Evolutionary conservation across 495 filamentous ascomycete genomes (phyloP).

Genomic region (Thermochaetoides thermophila): DNA sequence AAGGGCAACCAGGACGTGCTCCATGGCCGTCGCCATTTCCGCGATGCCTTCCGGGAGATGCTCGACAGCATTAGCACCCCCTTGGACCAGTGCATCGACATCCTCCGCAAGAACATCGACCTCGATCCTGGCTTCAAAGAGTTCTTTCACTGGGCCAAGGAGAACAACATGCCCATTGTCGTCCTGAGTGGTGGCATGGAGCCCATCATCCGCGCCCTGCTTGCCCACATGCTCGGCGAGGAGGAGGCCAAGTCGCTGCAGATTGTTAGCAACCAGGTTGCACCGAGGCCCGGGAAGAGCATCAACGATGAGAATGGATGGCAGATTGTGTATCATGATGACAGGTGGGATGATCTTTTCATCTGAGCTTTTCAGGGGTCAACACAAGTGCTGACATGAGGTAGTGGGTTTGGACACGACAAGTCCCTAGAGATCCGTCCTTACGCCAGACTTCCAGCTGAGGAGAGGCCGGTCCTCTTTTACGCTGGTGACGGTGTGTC

Average conservation of each 20-base stretch:
- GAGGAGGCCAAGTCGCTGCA: constrained; percentile 56
- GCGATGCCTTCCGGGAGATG: constrained; percentile 79
- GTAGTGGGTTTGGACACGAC: constrained; percentile 78
- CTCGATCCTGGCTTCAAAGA: constrained; percentile 73
- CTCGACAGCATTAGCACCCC: constrained; percentile 65
- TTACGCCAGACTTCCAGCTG: constrained; percentile 55
- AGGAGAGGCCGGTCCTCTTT: constrained; percentile 56
- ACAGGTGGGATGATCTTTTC: too few relatives aligned
- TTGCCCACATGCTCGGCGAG: constrained; percentile 62
- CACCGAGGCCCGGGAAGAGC: constrained; percentile 43
- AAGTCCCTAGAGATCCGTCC: constrained; percentile 78
- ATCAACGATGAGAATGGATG: constrained; percentile 69
- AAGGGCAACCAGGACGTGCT: constrained; percentile 60
- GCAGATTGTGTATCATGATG: constrained; percentile 78
- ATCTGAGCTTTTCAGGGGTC: too few relatives aligned
- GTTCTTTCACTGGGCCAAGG: constrained; percentile 68
- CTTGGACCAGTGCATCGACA: constrained; percentile 63
- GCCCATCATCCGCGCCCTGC: constrained; percentile 73
- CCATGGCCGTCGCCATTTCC: constrained; percentile 49
- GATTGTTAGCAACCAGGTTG: constrained; percentile 75
- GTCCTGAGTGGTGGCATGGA: constrained; percentile 83
- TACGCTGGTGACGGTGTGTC: constrained; percentile 88
- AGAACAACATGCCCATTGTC: constrained; percentile 80
- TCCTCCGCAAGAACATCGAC: constrained; percentile 65
- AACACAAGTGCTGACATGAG: constrained; percentile 3